phyloP scores from a whole-genome alignment of 2,329 filamentous ascomycete genomes.

The Sarocladium oryzae region DNA sequence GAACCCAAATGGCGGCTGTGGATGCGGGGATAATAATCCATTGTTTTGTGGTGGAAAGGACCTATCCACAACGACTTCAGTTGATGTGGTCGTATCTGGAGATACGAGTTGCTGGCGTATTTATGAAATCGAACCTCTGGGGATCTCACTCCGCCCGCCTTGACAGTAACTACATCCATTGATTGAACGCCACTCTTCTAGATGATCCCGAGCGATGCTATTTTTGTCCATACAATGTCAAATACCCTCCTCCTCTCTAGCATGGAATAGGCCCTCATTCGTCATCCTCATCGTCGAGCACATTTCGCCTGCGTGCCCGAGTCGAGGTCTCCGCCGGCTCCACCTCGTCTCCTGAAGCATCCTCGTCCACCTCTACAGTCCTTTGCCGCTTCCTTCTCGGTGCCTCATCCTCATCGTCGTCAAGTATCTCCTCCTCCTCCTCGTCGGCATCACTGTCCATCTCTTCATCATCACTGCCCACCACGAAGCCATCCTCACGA shows the following conservation, averaged over 20 bases:
- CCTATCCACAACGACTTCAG: too few species aligned
- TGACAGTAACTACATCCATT: background rate
- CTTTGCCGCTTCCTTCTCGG: slow-evolving; percentile 43
- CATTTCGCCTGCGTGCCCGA: slow-evolving; percentile 44
- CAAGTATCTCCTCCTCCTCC: slow-evolving; percentile 52
- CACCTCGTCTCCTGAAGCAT: slow-evolving; percentile 49
- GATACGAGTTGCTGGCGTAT: too few species aligned
- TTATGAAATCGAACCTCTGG: too few species aligned
- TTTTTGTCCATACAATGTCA: slow-evolving; percentile 1
- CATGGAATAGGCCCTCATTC: slow-evolving; percentile 21
- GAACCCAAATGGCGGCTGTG: too few species aligned
- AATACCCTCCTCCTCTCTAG: background rate
- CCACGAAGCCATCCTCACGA: slow-evolving; percentile 72
- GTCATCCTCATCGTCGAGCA: slow-evolving; percentile 57
- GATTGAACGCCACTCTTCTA: slow-evolving; percentile 3
- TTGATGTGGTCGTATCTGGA: too few species aligned
- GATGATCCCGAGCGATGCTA: background rate
- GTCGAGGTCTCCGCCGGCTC: slow-evolving; percentile 37
- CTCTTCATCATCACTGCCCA: slow-evolving; percentile 66
- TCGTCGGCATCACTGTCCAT: slow-evolving; percentile 56
- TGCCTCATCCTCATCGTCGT: slow-evolving; percentile 46
- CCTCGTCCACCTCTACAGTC: slow-evolving; percentile 41
- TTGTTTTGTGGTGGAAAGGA: too few species aligned
- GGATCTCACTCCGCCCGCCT: too few species aligned
- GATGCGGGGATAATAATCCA: too few species aligned